Conservation (phyloP, 1,284 basidiomycete species). For the Boletus semigastroideus region DNA sequence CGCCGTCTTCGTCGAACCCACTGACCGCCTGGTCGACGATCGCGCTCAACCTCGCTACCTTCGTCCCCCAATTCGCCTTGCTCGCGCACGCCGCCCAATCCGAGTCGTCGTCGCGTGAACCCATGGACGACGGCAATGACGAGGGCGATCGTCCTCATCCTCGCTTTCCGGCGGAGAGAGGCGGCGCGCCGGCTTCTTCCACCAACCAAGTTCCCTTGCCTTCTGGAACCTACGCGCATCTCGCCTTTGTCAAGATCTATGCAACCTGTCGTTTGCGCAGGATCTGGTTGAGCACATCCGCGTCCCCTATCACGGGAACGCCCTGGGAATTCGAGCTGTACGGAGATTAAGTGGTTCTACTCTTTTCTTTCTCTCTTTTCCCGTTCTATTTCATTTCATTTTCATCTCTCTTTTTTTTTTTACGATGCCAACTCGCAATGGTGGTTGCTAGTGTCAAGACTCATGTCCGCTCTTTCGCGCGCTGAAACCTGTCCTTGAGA, state of each 20-base stretch:
- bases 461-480: slow-evolving; percentile 16
- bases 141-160: too few relatives aligned
- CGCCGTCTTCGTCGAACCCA: slow-evolving; percentile 47
- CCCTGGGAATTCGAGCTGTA: slow-evolving; percentile 76
- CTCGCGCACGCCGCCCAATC: slow-evolving; percentile 29
- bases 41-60: slow-evolving; percentile 56
- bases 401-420: slow-evolving; percentile 4
- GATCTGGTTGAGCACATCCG: slow-evolving; percentile 73
- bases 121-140: too few relatives aligned
- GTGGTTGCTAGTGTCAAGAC: too few relatives aligned
- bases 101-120: slow-evolving; percentile 19
- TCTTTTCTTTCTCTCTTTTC: slow-evolving; percentile 9
- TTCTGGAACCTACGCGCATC: slow-evolving; percentile 58
- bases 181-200: slow-evolving; percentile 1
- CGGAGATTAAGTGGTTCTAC: slow-evolving; percentile 28
- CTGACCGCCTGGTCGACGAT: slow-evolving; percentile 76
- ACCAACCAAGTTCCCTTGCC: slow-evolving; percentile 42
- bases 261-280: slow-evolving; percentile 78
- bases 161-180: slow-evolving; percentile 16
- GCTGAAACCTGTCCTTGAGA: slow-evolving; percentile 16
- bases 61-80: slow-evolving; percentile 66
- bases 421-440: slow-evolving; percentile 12
- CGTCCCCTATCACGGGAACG: slow-evolving; percentile 40
- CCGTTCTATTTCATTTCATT: background rate
- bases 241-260: slow-evolving; percentile 75